phyloP scores from a whole-genome alignment of 345 rosid genomes.

The Sonneratia alba region DNA sequence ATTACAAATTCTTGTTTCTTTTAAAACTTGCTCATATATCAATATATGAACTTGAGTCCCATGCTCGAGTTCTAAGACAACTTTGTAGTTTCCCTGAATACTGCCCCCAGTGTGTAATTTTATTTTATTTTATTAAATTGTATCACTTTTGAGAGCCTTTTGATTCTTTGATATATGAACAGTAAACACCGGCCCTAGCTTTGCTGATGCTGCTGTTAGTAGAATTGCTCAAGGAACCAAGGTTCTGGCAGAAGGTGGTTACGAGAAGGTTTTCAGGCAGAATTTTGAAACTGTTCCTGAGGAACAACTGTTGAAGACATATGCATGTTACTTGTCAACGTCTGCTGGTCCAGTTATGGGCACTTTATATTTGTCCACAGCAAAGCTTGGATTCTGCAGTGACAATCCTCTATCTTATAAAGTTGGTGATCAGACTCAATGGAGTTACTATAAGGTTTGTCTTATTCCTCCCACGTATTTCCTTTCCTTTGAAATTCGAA shows the following conservation, averaged over 20 bases:
- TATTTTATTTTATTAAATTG: background rate
- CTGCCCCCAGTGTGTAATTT: background rate
- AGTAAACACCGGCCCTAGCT: conserved; percentile 94
- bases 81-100: background rate
- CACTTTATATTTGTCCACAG: conserved; percentile 63
- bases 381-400: conserved; percentile 75
- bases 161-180: conserved; percentile 8
- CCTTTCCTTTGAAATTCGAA: background rate
- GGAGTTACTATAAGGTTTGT: conserved; percentile 87
- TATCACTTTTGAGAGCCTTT: background rate
- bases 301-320: conserved; percentile 67
- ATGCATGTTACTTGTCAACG: conserved; percentile 86
- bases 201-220: conserved; percentile 85
- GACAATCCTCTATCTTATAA: conserved; percentile 78
- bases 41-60: background rate
- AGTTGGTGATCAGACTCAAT: conserved; percentile 53
- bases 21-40: background rate
- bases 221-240: conserved; percentile 89
- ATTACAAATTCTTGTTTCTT: background rate
- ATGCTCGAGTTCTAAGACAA: background rate
- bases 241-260: conserved; percentile 93
- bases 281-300: conserved; percentile 69
- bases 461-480: background rate
- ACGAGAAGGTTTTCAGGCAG: conserved; percentile 71
- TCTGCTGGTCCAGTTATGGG: conserved; percentile 99